Conservation (phyloP, 1,284 basidiomycete genomes). For the Ustilago loliicola region DNA sequence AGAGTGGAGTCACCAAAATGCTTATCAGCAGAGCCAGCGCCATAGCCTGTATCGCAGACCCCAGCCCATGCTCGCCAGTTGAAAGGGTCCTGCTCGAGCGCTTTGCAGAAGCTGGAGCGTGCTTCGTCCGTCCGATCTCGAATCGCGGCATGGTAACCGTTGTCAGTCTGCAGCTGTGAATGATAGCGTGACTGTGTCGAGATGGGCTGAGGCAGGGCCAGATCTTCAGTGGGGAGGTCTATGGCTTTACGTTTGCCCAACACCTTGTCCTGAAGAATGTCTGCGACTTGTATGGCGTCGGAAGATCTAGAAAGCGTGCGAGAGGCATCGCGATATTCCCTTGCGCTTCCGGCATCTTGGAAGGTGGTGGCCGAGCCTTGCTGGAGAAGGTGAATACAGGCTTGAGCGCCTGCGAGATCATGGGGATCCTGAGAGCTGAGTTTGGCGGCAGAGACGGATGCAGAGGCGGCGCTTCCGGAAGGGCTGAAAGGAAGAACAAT, state of each 20-base stretch:
- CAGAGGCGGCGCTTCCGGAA: conserved; percentile 47
- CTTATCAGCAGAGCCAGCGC: conserved; percentile 17
- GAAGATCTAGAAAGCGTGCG: conserved; percentile 49
- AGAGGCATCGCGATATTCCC: conserved; percentile 62
- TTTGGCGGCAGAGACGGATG: conserved; percentile 30
- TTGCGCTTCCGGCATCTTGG: conserved; percentile 55
- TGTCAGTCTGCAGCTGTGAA: conserved; percentile 54
- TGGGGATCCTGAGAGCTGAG: conserved; percentile 46
- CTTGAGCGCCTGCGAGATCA: conserved; percentile 54
- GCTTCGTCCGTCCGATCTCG: conserved; percentile 51
- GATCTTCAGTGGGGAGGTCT: conserved; percentile 4
- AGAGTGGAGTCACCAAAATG: conserved; percentile 21
- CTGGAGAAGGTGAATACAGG: conserved; percentile 64
- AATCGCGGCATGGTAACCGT: conserved; percentile 51
- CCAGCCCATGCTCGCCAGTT: conserved; percentile 65
- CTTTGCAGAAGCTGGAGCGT: conserved; percentile 37
- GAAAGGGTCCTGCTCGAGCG: conserved; percentile 54
- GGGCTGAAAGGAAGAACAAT: conserved; percentile 62
- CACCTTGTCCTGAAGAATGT: conserved; percentile 28
- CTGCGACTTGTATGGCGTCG: conserved; percentile 56
- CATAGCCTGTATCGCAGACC: conserved; percentile 59
- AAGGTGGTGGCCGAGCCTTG: conserved; percentile 56
- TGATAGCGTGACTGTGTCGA: conserved; percentile 28
- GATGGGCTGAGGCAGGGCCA: conserved; percentile 12
- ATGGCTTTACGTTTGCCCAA: conserved; percentile 44